These are phyloP conservation scores for Aaosphaeria arxii DNA, from an alignment of 2,329 filamentous ascomycete genomes.

Conservation along the genomic window DNA sequence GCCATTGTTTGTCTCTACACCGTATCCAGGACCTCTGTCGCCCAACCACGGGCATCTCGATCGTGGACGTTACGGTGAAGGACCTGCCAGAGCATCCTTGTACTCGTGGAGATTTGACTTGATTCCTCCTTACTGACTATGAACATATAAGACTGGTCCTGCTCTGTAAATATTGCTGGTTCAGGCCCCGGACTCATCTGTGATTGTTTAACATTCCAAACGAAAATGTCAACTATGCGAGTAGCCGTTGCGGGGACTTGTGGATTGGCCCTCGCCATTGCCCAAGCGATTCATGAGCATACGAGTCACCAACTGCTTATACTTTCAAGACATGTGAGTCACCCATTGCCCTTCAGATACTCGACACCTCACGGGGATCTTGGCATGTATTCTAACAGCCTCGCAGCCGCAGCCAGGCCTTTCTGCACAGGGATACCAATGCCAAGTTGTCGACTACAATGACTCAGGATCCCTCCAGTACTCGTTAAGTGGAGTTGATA, in stretches of 20 bases:
- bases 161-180: not conserved
- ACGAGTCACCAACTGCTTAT: conserved; percentile 68
- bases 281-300: conserved; percentile 56
- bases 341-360: not conserved
- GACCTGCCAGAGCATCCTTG: conserved; percentile 6
- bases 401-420: conserved; percentile 55
- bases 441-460: conserved; percentile 66
- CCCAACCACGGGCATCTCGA: conserved; percentile 5
- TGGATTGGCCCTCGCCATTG: conserved; percentile 57
- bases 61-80: conserved; percentile 1
- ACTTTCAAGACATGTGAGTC: conserved; percentile 62
- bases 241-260: conserved; percentile 62
- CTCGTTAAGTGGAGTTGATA: conserved; percentile 67
- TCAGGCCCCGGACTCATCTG: not conserved
- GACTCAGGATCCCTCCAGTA: conserved; percentile 58
- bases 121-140: not conserved
- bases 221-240: conserved; percentile 49
- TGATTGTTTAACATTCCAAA: not conserved
- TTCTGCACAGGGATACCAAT: conserved; percentile 59
- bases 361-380: not conserved
- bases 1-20: conserved; percentile 16
- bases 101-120: conserved; percentile 8
- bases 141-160: too few species aligned
- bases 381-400: not conserved
- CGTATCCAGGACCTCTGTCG: conserved; percentile 11